Evolutionary conservation across 768 basidiomycete species (phyloP), one percentile per base, ranked within the genome.

Genomic region (Glaciozyma martinii): DNA sequence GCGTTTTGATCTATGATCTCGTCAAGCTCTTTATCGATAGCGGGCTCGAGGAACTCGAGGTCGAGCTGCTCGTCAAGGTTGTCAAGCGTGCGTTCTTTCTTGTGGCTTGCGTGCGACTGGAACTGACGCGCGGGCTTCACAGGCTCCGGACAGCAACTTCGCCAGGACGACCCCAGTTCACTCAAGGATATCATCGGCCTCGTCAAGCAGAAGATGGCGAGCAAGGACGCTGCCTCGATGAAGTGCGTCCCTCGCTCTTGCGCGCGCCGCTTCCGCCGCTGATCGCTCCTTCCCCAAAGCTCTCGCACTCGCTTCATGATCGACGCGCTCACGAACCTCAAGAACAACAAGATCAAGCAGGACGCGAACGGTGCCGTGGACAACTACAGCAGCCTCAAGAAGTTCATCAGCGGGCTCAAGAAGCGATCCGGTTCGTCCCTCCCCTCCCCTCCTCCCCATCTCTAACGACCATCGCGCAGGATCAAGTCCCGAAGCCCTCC

Each of bases 301-400:
- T 91, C 92, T 7, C 87, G 95, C 50, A 87, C 90, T 16, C 84
- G 84, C 23, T 98, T 97, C 78, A 95, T 98, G 93, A 79, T 95
- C 63, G 95, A 98, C 77, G 93, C 90, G 0, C 80, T 99, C 37
- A 83, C 82, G 8, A 90, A 93, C 75, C 82, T 98, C 61, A 94
- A 94, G 76, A 94, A 91, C 74, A 94, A 93, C 78, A 92, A 88
- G 75, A 71, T 82, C 59, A 83, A 77, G 61, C 80, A 81, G 8
- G 83, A 81, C 52, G 77, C 86, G 65, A 84, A 85, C 65, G 85
- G 86, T 65, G 86, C 85, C 9, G 81, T 81, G 4, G 88, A 90
- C 56, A 83, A 89, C 3, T 85, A 89, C 8, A 86, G 86, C 65
- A 79, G 88, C 44, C 85, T 97, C 85, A 93, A 90, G 77, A 93